phyloP scores from a whole-genome alignment of 2,329 filamentous ascomycete species.

The Diaporthe destruens region DNA sequence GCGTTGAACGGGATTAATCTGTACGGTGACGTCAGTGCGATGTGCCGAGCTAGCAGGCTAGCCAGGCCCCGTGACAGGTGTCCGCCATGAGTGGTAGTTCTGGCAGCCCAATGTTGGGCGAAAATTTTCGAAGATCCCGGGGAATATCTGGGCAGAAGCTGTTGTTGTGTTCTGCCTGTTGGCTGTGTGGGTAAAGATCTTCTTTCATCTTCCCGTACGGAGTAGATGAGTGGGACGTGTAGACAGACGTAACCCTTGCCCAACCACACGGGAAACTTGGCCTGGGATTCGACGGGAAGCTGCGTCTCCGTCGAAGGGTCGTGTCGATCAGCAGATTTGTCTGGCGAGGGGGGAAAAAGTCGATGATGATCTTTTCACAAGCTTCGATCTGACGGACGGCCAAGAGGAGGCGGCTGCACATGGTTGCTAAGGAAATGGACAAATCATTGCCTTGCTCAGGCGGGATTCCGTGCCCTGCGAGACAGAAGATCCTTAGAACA shows the following conservation, averaged over 20 bases:
- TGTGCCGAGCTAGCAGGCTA: not conserved
- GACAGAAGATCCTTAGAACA: not conserved
- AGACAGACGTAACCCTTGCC: conserved; percentile 6
- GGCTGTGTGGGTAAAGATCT: conserved; percentile 7
- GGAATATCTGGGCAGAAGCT: not conserved
- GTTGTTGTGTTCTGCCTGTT: not conserved
- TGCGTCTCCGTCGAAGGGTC: not conserved
- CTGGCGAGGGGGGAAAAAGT: not conserved
- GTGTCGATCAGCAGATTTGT: conserved; percentile 9
- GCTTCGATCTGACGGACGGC: not conserved
- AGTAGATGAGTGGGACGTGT: not conserved
- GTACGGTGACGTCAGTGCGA: conserved; percentile 27
- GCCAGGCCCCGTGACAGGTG: not conserved
- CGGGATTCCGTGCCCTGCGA: not conserved
- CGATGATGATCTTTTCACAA: conserved; percentile 31
- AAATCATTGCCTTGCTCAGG: not conserved
- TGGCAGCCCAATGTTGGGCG: not conserved
- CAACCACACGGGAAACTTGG: not conserved
- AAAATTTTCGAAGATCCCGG: not conserved
- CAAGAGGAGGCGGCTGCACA: not conserved
- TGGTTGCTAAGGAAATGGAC: not conserved
- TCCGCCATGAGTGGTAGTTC: not conserved
- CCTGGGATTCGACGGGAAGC: not conserved
- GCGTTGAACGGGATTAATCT: not conserved
- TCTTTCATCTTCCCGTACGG: not conserved